Evolutionary conservation across 2,329 filamentous ascomycete species (phyloP), one percentile per base, ranked within the genome.

Genomic region (Conoideocrella luteorostrata): DNA sequence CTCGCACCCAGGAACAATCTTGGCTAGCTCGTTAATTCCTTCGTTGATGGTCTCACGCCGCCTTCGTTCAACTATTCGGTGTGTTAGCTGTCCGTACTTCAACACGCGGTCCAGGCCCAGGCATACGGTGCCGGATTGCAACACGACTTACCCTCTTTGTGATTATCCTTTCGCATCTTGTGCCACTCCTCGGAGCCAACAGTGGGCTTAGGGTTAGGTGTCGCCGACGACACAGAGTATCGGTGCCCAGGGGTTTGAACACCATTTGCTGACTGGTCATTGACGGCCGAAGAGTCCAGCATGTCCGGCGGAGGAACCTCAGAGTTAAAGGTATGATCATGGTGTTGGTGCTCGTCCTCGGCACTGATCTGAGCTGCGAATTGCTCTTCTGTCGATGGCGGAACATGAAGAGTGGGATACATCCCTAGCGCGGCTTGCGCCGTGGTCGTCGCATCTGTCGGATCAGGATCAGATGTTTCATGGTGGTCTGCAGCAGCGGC

Each of bases 101-200:
- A 11, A n/a, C 28, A 11, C n/a, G n/a, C n/a, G n/a, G n/a, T n/a
- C n/a, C n/a, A n/a, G n/a, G n/a, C n/a, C n/a, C n/a, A n/a, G n/a
- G n/a, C n/a, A n/a, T n/a, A n/a, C n/a, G n/a, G n/a, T n/a, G n/a
- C n/a, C n/a, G n/a, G n/a, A 18, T 39, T 15, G 21, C 17, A 39
- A 34, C 4, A 13, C 15, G n/a, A 9, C 77, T 59, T 68, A 93
- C 91, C 93, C 75, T 97, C 91, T 78, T 98, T 98, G 70, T 98
- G 93, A 52, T 97, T 98, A 58, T 97, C 91, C 62, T 95, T 93
- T 49, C 93, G 82, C 56, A 95, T 83, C 64, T 95, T 95, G 64
- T 98, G 93, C 93, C 93, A 98, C 65, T 97, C 91, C 43, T 95
- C 88, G 2, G 89, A 93, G 3, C 93, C 93, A n/a, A 97, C 93